A percentile compares a stretch with the other conserved stretches of the same genome.
Evolutionary conservation across 805 yeast genomes (phyloP).

Genomic region (Tetrapisispora arboricola): DNA sequence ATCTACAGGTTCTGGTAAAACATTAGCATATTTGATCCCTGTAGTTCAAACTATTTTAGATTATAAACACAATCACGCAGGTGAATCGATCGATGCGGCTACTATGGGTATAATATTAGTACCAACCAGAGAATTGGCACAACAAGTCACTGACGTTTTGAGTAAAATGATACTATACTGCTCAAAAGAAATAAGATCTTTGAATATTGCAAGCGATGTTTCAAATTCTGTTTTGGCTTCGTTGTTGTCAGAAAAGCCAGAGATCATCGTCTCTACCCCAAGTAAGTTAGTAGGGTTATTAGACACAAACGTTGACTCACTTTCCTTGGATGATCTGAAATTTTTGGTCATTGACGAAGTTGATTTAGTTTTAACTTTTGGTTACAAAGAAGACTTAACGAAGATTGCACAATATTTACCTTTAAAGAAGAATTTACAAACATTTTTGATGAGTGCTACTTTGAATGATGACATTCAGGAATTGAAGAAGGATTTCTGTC

Average conservation of each 20-base stretch:
- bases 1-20: conserved; percentile 92
- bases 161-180: conserved; percentile 62
- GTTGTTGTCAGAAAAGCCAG: conserved; percentile 64
- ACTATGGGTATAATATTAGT: conserved; percentile 64
- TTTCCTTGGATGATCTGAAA: conserved; percentile 47
- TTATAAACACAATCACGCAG: conserved; percentile 22
- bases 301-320: conserved; percentile 35
- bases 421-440: conserved; percentile 67
- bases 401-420: conserved; percentile 56
- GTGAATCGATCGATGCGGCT: conserved; percentile 13
- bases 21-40: conserved; percentile 84
- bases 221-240: conserved; percentile 65
- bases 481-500: conserved; percentile 68
- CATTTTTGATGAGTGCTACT: conserved; percentile 95
- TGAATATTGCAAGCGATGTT: conserved; percentile 55
- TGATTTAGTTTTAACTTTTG: conserved; percentile 80
- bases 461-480: conserved; percentile 74
- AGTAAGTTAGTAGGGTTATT: conserved; percentile 53
- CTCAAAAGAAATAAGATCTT: conserved; percentile 48
- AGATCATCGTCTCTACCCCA: conserved; percentile 80
- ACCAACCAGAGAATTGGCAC: conserved; percentile 86
- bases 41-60: conserved; percentile 66
- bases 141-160: conserved; percentile 68
- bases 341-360: conserved; percentile 90
- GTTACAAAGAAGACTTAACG: conserved; percentile 76